phyloP scores from a whole-genome alignment of 139 green algal genomes.

The Spirogloea muscicola region DNA sequence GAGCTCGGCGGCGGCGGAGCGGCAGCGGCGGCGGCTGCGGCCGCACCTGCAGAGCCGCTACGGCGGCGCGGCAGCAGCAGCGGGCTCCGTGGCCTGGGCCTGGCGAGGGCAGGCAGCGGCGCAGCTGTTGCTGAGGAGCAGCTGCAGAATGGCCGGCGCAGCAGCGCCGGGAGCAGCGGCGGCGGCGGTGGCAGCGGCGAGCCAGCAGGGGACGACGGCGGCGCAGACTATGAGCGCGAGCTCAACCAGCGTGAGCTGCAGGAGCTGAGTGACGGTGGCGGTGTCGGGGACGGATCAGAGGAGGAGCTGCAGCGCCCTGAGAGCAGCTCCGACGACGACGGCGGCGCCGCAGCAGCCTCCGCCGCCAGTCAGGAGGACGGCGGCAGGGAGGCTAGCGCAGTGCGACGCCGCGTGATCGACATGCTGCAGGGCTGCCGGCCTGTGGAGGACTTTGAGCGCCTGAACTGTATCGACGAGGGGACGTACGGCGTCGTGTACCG shows the following conservation, averaged over 20 bases:
- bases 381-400: too few species aligned
- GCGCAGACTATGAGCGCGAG: conserved; percentile 19
- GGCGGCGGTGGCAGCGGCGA: too few species aligned
- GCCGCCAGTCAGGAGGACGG: background rate
- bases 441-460: conserved; percentile 79
- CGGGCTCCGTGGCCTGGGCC: too few species aligned
- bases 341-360: too few species aligned
- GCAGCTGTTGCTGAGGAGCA: too few species aligned
- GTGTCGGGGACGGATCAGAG: background rate
- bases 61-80: too few species aligned
- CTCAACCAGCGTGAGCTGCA: conserved; percentile 23
- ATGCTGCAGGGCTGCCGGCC: conserved; percentile 60
- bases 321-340: conserved; percentile 3
- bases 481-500: conserved; percentile 87
- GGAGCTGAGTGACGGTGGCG: background rate
- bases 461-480: conserved; percentile 51
- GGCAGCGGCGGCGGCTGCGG: background rate
- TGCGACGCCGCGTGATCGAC: conserved; percentile 4
- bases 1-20: conserved; percentile 5
- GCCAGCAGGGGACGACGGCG: background rate
- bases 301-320: background rate
- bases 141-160: too few species aligned
- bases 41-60: too few species aligned
- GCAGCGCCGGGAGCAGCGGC: too few species aligned
- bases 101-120: too few species aligned